Evolutionary conservation across 257 asterid species (phyloP), one percentile per base, ranked within the genome.

Genomic region (Euphrasia confusa): DNA sequence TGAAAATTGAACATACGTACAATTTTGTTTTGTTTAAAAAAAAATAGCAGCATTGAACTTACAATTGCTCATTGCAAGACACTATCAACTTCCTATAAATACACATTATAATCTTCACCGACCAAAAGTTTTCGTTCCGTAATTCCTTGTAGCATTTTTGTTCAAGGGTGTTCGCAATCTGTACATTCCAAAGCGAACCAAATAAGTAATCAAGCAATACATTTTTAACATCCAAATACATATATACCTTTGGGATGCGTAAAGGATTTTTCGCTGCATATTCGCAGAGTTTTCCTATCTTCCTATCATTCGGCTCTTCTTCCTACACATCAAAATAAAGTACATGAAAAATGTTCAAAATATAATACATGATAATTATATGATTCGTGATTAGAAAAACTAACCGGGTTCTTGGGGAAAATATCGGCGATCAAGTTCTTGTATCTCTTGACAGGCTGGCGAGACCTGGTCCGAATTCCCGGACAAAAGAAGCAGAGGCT

Each of bases 391-490:
- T 2, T 37, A 37, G 17, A 13, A 14, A n/a, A 65, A 79, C 97
- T 42, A 52, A 92, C 99, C 99, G 79, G 92, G 54, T 77, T 56
- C 14, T 75, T 77, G 57, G 98, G 93, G 50, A 92, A 92, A 57
- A 89, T 89, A 53, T 92, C 99, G 8, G 97, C 63, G 21, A 92
- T 84, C 94, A 92, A 75, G 78, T 92, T 89, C 91, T 92, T 92
- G 88, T 92, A 92, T 78, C 99, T 84, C 90, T 89, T 92, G 58
- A 92, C 99, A 11, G 99, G 99, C 83, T 92, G 99, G 71, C 99
- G 71, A 40, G 99, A 92, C 86, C 99, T 80, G 1, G 97, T 78
- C 40, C 99, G 77, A 89, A 92, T 57, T 14, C 84, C 80, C 3
- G 99, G 99, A 77, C 99, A 92, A 67, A 89, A 84, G 85, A 86